Evolutionary conservation across 176 grass and related monocot genomes (phyloP).

Genomic region (Coix lacrymajobi): DNA sequence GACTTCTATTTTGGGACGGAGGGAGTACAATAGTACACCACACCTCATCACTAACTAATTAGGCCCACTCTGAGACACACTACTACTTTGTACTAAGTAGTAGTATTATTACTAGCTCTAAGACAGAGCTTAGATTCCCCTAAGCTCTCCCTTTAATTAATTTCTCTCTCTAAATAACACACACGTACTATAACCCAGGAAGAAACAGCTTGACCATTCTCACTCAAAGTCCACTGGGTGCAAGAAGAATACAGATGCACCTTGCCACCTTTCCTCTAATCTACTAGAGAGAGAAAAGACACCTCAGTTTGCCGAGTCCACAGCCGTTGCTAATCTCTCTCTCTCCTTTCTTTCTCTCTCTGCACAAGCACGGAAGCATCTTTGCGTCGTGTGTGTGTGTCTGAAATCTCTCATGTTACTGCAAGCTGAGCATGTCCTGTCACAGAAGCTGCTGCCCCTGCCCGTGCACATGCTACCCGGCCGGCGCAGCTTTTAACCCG

Average conservation of each 20-base stretch:
- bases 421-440: constrained; percentile 84
- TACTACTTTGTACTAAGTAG: background rate
- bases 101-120: background rate
- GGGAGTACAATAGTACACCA: no score
- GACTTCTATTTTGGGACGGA: no score
- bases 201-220: constrained; percentile 24
- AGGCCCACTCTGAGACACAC: background rate
- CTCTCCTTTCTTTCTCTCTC: constrained; percentile 23
- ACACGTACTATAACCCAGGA: background rate
- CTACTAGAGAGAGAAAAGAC: constrained; percentile 22
- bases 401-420: constrained; percentile 29
- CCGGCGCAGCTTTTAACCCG: constrained; percentile 45
- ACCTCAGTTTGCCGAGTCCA: background rate
- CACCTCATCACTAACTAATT: background rate
- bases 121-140: constrained; percentile 47
- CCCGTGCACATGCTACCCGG: constrained; percentile 9
- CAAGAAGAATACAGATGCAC: constrained; percentile 55
- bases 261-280: constrained; percentile 25
- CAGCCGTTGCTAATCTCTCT: background rate
- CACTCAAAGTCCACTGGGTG: constrained; percentile 54
- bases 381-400: background rate
- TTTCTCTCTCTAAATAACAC: background rate
- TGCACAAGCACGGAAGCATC: background rate
- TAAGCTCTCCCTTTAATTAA: constrained; percentile 1
- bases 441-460: constrained; percentile 49